Evolutionary conservation across 352 stramenopile species (phyloP).

Genomic region (Phytopythium delawarense): DNA sequence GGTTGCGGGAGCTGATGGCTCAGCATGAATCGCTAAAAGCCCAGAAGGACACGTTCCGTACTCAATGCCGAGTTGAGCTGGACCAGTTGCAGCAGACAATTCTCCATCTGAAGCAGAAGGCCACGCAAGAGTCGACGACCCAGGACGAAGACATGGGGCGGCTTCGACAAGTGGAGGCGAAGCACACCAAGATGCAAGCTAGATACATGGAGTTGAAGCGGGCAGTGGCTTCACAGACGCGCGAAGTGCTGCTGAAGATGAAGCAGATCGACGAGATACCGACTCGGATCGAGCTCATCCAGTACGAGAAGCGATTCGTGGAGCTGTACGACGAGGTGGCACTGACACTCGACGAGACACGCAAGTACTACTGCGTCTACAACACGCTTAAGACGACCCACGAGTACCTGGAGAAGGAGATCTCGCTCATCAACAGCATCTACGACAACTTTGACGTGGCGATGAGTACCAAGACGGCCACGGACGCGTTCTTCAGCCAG

Average conservation of each 20-base stretch:
- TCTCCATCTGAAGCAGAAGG: constrained; percentile 35
- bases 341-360: constrained; percentile 86
- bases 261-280: constrained; percentile 85
- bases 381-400: constrained; percentile 83
- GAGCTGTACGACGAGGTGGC: constrained; percentile 88
- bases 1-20: constrained; percentile 31
- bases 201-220: constrained; percentile 71
- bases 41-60: constrained; percentile 43
- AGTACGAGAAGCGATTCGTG: constrained; percentile 88
- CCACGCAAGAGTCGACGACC: constrained; percentile 22
- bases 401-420: constrained; percentile 83
- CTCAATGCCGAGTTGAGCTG: constrained; percentile 38
- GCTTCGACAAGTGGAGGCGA: constrained; percentile 53
- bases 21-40: constrained; percentile 55
- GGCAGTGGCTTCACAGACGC: constrained; percentile 51
- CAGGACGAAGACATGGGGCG: constrained; percentile 45
- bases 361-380: constrained; percentile 87
- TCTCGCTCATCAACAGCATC: constrained; percentile 85
- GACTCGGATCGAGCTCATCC: constrained; percentile 79
- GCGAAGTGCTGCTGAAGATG: constrained; percentile 49
- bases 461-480: constrained; percentile 58
- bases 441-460: constrained; percentile 78
- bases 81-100: constrained; percentile 31
- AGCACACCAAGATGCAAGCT: constrained; percentile 57
- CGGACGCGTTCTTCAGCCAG: constrained; percentile 73